Conservation (phyloP, 768 basidiomycete species). For the Candolleomyces efflorescens region DNA sequence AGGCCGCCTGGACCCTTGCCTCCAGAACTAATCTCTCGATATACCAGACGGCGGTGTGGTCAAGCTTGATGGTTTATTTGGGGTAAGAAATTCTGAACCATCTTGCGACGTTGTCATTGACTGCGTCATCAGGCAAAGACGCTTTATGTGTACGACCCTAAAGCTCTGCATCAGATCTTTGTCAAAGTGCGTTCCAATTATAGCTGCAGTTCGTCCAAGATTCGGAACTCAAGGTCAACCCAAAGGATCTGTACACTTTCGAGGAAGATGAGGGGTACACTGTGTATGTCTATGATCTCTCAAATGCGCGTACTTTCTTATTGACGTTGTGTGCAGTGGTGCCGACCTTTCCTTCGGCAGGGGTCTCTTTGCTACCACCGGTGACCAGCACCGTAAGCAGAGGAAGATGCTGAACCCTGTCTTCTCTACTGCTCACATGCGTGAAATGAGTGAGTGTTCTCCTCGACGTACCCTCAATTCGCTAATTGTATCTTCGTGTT, state of each 20-base stretch:
- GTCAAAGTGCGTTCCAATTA: conserved; percentile 31
- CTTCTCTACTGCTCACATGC: conserved; percentile 38
- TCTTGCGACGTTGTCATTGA: neutral
- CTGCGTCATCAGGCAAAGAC: conserved; percentile 20
- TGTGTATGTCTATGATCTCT: conserved; percentile 12
- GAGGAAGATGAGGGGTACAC: conserved; percentile 24
- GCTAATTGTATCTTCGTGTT: neutral
- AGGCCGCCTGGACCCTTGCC: neutral
- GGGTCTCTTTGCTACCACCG: conserved; percentile 23
- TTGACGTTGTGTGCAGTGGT: conserved; percentile 6
- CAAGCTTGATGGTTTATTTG: conserved; percentile 28
- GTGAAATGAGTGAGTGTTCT: conserved; percentile 27
- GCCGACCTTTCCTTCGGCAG: conserved; percentile 14
- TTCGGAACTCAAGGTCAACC: neutral
- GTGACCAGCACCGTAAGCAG: conserved; percentile 37
- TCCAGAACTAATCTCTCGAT: neutral
- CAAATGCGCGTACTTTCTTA: neutral
- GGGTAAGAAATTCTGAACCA: conserved; percentile 20
- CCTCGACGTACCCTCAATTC: no score
- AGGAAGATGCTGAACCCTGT: conserved; percentile 43
- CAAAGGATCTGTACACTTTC: conserved; percentile 29
- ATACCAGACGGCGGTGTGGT: conserved; percentile 28
- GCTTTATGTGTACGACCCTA: conserved; percentile 41
- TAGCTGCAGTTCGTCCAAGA: neutral
- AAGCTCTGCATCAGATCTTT: conserved; percentile 40